These are phyloP conservation scores for Solanum boliviense DNA, from an alignment of 257 asterid species.

Conservation along the genomic window DNA sequence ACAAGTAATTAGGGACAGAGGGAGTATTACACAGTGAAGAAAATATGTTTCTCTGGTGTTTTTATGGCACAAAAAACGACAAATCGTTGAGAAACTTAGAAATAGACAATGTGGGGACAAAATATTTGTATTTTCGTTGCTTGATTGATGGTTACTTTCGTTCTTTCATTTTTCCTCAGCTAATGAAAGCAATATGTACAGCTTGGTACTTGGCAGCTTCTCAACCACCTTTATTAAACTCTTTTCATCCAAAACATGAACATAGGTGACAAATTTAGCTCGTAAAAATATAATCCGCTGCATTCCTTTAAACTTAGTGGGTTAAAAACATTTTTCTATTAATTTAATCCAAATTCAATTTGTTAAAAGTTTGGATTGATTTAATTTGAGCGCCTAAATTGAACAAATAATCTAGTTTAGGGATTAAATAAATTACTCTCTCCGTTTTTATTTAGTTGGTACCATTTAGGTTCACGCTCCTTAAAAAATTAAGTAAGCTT, in stretches of 20 bases:
- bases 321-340: not conserved
- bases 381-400: not conserved
- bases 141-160: not conserved
- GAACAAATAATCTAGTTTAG: not conserved
- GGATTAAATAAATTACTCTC: not conserved
- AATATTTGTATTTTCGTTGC: not conserved
- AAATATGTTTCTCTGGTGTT: slow-evolving; percentile 1
- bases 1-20: too few species aligned
- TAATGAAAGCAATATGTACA: not conserved
- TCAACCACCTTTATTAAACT: not conserved
- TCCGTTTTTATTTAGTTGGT: too few species aligned
- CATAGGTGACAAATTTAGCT: not conserved
- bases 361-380: not conserved
- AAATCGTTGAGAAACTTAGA: not conserved
- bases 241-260: not conserved
- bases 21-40: not conserved
- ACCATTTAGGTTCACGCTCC: not conserved
- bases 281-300: not conserved
- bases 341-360: not conserved
- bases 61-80: not conserved
- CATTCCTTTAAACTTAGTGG: not conserved
- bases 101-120: slow-evolving; percentile 1
- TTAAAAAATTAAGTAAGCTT: too few species aligned
- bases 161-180: not conserved
- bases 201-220: not conserved